Evolutionary conservation across 176 grass and related monocot species (phyloP), one percentile per base, ranked within the genome.

Genomic region (Eremochloa ophiuroides): DNA sequence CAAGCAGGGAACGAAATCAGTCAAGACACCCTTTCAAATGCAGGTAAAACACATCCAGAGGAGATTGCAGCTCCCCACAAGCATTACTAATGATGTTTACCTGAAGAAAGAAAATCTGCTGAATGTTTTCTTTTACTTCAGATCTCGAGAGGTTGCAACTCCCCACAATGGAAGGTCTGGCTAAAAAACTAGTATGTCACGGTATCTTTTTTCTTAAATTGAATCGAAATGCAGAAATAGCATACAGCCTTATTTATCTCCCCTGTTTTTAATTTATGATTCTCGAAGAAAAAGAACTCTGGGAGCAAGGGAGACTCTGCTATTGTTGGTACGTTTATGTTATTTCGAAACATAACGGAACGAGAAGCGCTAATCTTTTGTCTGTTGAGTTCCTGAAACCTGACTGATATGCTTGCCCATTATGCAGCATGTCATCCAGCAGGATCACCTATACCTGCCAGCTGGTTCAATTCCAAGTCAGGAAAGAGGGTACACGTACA

Each of bases 151-250:
- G 44, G 23, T 51, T 94, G 40, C 86, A 88, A 47, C 89, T 76
- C 30, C 94, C 94, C 68, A 28, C 61, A 60, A 94, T 97, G 94
- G 87, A 92, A 87, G 94, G 91, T 82, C 91, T 97, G 77, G 94
- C 90, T 82, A 91, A 85, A 75, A 88, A 79, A 85, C 66, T 94
- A 85, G 91, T 97, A 90, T 73, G 94, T 94, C 53, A 38, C 46
- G 15, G 28, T 74, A 66, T 37, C 33, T 78, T 70, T 85, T 85
- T 9, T 2, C 7, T 77, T 70, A 33, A 27, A 28, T 31, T n/a
- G 55, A 37, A 63, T 55, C 31, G 40, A 59, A 37, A 55, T 85
- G 23, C 30, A 42, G 42, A 12, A 47, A 40, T 6, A 29, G 6
- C 4, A 43, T 17, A 73, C 4, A 16, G 0, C 17, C 27, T 39